Base-by-base conservation (phyloP, 176 grass and related monocot species). In the Oryza glaberrima region DNA sequence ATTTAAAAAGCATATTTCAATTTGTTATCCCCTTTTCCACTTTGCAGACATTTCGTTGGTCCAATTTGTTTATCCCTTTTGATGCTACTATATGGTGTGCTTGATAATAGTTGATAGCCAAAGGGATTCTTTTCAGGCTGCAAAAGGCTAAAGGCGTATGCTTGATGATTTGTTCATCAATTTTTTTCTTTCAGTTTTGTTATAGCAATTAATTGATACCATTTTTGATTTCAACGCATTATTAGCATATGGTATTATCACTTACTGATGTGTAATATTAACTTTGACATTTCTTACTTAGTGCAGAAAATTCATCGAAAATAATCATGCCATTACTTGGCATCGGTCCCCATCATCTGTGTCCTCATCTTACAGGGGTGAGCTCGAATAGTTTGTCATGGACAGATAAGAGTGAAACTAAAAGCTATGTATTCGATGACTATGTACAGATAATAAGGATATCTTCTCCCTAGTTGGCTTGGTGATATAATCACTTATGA, bases 281-380 rank as follows among this genome's bases (percentile, higher is more conserved):
- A 86, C 70, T 61, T 35, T 12, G 13, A 3, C 11, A 12, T 74
- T 69, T 67, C 71, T 73, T 66, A 63, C n/a, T 77, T 78, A 47
- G 7, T 77, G 65, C 90, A 97, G 95, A 97, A 85, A 97, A 90
- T 67, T 92, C 92, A n/a, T 93, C 95, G 43, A 97, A 93, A 70
- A 93, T 65, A 92, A 93, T 20, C 90, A 93, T 81, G 90, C 90
- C 69, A 97, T 97, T 64, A 91, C 90, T 38, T 97, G 95, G 95
- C 92, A 97, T 72, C 81, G 90, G 6, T 91, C 92, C 46, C 92
- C 94, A 6, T 97, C 90, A 20, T 97, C 95, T 0, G 54, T 94
- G 7, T 97, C 95, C 2, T 94, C 92, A 20, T 90, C 95, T 4
- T 92, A 90, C 80, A 84, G 88, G 41, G 92, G 83, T 67, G 73